Percentiles rank a stretch among this genome's conserved stretches.
Conservation (phyloP, 2,329 filamentous ascomycete species). For the Truncatella angustata region DNA sequence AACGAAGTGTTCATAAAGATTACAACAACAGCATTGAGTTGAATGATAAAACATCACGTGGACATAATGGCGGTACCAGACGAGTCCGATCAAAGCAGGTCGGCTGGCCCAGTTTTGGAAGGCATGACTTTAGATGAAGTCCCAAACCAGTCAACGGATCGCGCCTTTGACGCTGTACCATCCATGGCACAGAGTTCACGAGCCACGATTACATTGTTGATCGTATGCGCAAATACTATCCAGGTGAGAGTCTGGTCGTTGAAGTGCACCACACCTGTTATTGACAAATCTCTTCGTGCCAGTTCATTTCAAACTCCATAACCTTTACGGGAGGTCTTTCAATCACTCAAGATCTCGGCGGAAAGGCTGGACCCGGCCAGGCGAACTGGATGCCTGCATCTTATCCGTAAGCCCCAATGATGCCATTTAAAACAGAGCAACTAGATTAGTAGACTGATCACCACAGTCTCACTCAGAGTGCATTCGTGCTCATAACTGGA, state of each 20-base stretch:
- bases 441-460: not conserved
- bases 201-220: slow-evolving; percentile 9
- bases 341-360: slow-evolving; percentile 25
- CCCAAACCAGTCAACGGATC: no score
- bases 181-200: slow-evolving; percentile 14
- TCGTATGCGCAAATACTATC: not conserved
- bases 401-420: slow-evolving; percentile 28
- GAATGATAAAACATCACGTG: no score
- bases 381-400: slow-evolving; percentile 39
- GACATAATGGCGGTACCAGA: no score
- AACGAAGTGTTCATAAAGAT: no score
- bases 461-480: slow-evolving; percentile 44
- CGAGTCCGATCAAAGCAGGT: no score
- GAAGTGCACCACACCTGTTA: slow-evolving; percentile 11
- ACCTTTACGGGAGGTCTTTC: slow-evolving; percentile 27
- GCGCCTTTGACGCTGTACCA: slow-evolving; percentile 17
- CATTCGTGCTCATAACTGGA: slow-evolving; percentile 49
- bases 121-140: no score
- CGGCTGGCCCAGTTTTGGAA: no score
- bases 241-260: not conserved
- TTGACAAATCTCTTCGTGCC: slow-evolving; percentile 17
- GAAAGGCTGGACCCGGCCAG: slow-evolving; percentile 26
- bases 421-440: not conserved
- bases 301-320: slow-evolving; percentile 29
- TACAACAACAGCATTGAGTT: no score